Evolutionary conservation across 768 basidiomycete genomes (phyloP).

Genomic region (Rhizopogon sp.): DNA sequence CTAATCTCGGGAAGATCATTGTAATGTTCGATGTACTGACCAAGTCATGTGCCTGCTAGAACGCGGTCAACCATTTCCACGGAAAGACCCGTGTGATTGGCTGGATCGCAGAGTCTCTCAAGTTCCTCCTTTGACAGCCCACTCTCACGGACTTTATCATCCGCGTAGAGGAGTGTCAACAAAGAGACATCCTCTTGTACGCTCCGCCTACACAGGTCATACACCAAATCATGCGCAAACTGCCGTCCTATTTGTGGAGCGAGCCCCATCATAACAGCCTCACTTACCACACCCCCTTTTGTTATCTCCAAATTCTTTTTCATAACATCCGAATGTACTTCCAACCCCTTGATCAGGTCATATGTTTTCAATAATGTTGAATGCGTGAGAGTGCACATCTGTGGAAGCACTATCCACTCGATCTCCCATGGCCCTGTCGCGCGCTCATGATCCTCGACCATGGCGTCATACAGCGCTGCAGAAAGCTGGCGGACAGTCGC

Average conservation of each 20-base stretch:
- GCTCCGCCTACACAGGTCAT: conserved; percentile 33
- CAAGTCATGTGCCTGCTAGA: not conserved
- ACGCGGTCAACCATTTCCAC: conserved; percentile 21
- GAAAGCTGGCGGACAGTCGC: conserved; percentile 37
- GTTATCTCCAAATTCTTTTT: conserved; percentile 33
- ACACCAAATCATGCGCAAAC: conserved; percentile 39
- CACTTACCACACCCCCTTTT: conserved; percentile 36
- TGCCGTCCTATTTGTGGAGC: conserved; percentile 39
- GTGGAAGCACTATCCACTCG: conserved; percentile 44
- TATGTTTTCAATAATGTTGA: conserved; percentile 33
- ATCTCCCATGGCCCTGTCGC: conserved; percentile 47
- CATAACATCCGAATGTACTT: conserved; percentile 38
- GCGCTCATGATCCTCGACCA: conserved; percentile 45
- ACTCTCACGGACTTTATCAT: conserved; percentile 18
- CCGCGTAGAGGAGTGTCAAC: conserved; percentile 26
- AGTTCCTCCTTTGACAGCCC: conserved; percentile 24
- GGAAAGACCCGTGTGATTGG: conserved; percentile 34
- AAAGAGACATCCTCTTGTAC: conserved; percentile 23
- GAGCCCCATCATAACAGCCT: conserved; percentile 45
- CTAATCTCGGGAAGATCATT: no score
- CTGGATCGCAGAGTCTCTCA: conserved; percentile 31
- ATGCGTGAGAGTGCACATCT: conserved; percentile 38
- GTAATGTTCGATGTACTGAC: not conserved
- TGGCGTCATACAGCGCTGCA: conserved; percentile 36
- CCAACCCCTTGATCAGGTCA: conserved; percentile 32